Percentiles rank a stretch among this genome's conserved stretches.
Evolutionary conservation across 2,329 filamentous ascomycete genomes (phyloP).

Genomic region (Mycosphaerelloides madeirae): DNA sequence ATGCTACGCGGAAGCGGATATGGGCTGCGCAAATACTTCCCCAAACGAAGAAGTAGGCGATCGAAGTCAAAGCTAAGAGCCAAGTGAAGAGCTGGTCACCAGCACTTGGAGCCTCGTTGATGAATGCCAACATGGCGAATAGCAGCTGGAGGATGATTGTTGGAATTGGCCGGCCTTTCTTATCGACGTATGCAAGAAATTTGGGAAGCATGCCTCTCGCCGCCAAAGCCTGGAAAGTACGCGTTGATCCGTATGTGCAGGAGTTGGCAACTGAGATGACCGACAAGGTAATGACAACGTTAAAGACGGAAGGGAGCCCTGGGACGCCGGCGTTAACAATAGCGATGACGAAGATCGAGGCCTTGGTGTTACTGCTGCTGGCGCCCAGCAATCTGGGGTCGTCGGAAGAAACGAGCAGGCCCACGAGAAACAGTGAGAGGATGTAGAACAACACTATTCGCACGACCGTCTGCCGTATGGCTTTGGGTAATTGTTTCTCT

Average conservation of each 20-base stretch:
- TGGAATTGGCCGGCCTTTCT: conserved; percentile 71
- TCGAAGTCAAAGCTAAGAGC: conserved; percentile 68
- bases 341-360: conserved; percentile 65
- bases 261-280: conserved; percentile 57
- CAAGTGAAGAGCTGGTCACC: conserved; percentile 66
- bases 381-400: conserved; percentile 38
- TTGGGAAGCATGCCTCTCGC: conserved; percentile 64
- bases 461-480: conserved; percentile 30
- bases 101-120: conserved; percentile 54
- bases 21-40: conserved; percentile 78
- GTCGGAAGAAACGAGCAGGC: conserved; percentile 29
- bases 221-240: conserved; percentile 49
- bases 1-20: conserved; percentile 79
- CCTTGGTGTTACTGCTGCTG: conserved; percentile 38
- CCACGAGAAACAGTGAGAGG: conserved; percentile 27
- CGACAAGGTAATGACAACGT: conserved; percentile 66
- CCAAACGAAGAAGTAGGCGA: conserved; percentile 73
- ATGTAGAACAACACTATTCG: conserved; percentile 31
- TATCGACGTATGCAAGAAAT: conserved; percentile 76
- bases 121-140: conserved; percentile 70
- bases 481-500: conserved; percentile 36
- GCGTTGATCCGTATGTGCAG: conserved; percentile 53
- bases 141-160: conserved; percentile 63
- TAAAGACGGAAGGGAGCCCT: conserved; percentile 67
- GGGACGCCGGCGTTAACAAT: conserved; percentile 62